These are phyloP conservation scores for Vaccinium vitisidaea DNA, from an alignment of 148 eudicot genomes.

Conservation along the genomic window DNA sequence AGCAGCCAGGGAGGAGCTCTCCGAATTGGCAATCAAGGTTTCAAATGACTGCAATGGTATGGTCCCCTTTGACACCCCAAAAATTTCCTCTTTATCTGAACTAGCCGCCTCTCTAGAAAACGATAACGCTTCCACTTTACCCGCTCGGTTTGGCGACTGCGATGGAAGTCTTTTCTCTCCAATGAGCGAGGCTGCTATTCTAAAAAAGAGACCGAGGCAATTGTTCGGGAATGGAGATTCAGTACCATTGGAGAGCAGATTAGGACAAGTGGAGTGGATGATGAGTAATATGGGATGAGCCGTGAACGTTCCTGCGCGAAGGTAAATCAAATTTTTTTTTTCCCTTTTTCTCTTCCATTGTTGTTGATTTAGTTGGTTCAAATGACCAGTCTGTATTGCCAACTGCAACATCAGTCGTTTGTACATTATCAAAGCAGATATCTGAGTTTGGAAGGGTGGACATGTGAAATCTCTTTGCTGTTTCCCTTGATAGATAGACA, in stretches of 20 bases:
- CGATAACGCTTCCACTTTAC: slow-evolving; percentile 19
- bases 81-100: slow-evolving; percentile 32
- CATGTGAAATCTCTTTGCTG: background rate
- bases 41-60: slow-evolving; percentile 36
- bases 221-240: slow-evolving; percentile 32
- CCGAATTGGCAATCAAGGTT: slow-evolving; percentile 55
- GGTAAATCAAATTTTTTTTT: background rate
- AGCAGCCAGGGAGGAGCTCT: slow-evolving; percentile 58
- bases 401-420: slow-evolving; percentile 9
- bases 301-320: background rate
- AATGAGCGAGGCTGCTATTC: slow-evolving; percentile 25
- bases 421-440: slow-evolving; percentile 9
- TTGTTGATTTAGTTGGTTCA: background rate
- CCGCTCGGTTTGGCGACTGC: slow-evolving; percentile 52
- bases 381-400: slow-evolving; percentile 5
- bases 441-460: background rate
- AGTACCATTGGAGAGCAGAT: slow-evolving; percentile 14
- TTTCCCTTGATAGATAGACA: background rate
- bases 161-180: slow-evolving; percentile 43
- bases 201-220: slow-evolving; percentile 60
- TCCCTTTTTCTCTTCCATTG: background rate
- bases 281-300: slow-evolving; percentile 4
- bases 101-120: slow-evolving; percentile 18
- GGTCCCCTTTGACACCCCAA: slow-evolving; percentile 27
- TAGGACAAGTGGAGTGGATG: slow-evolving; percentile 22